A percentile compares a stretch with the other conserved stretches of the same genome.
Evolutionary conservation across 805 yeast species (phyloP).

Genomic region (Yarrowia keelungensis): DNA sequence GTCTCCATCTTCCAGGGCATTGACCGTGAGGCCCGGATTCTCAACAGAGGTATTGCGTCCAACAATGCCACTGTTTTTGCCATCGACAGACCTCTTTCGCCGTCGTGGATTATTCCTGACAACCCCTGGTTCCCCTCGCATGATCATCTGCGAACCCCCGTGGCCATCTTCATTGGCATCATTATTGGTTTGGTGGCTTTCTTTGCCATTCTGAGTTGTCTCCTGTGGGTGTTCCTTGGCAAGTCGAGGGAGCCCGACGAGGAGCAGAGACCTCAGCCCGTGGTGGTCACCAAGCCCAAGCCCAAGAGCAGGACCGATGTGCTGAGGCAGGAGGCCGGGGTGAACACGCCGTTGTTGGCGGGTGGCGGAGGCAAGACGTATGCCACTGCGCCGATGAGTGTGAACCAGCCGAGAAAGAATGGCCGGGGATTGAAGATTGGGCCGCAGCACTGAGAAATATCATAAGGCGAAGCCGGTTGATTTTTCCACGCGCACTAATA

Average conservation of each 20-base stretch:
- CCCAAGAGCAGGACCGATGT: conserved; percentile 23
- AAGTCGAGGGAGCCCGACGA: conserved; percentile 18
- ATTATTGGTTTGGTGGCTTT: conserved; percentile 31
- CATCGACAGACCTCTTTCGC: conserved; percentile 48
- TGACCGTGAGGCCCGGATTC: conserved; percentile 43
- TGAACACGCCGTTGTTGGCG: conserved; percentile 22
- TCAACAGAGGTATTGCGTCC: conserved; percentile 44
- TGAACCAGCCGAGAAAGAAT: conserved; percentile 27
- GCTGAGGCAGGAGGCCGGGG: conserved; percentile 16
- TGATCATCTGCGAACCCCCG: conserved; percentile 46
- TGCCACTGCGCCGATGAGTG: conserved; percentile 35
- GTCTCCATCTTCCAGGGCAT: conserved; percentile 44
- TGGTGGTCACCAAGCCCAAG: not conserved
- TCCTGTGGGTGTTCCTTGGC: conserved; percentile 32
- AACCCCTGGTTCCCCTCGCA: conserved; percentile 45
- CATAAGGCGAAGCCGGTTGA: no score
- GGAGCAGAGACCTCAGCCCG: not conserved
- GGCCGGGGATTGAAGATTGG: conserved; percentile 37
- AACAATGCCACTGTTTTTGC: conserved; percentile 47
- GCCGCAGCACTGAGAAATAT: conserved; percentile 1
- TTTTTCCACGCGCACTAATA: no score
- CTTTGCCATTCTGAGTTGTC: conserved; percentile 25
- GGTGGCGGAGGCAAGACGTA: not conserved
- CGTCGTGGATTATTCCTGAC: conserved; percentile 48
- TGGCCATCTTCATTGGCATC: conserved; percentile 44